phyloP scores from a whole-genome alignment of 225 moss, liverwort and hornwort species.

The Polytrichum formosum region DNA sequence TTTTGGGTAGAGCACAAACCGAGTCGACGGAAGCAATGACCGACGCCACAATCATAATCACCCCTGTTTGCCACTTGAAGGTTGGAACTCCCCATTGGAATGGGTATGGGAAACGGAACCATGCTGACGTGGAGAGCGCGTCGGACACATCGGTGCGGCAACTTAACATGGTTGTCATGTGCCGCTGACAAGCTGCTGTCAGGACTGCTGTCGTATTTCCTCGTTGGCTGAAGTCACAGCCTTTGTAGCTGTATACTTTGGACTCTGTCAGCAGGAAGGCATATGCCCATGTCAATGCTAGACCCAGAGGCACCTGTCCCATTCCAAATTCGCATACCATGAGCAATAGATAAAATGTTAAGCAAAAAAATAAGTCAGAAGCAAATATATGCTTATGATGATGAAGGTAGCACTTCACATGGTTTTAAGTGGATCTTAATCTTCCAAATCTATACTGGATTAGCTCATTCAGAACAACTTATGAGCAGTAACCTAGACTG shows the following conservation, averaged over 20 bases:
- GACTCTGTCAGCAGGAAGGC: slow-evolving; percentile 85
- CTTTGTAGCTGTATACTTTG: slow-evolving; percentile 67
- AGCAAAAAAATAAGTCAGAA: neutral
- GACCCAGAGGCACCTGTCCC: slow-evolving; percentile 73
- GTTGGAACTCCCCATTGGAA: slow-evolving; percentile 89
- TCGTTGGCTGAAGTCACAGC: slow-evolving; percentile 51
- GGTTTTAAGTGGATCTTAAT: too few species aligned
- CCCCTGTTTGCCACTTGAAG: slow-evolving; percentile 67
- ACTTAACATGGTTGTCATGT: slow-evolving; percentile 59
- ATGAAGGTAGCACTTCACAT: neutral
- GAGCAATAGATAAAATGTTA: too few species aligned
- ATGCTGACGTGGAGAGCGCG: slow-evolving; percentile 52
- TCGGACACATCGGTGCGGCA: slow-evolving; percentile 87
- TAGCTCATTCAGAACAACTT: too few species aligned
- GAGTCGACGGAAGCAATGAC: slow-evolving; percentile 79
- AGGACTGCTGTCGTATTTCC: slow-evolving; percentile 27
- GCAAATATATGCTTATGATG: neutral
- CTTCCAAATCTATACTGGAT: too few species aligned
- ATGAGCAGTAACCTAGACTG: too few species aligned
- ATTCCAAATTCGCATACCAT: too few species aligned
- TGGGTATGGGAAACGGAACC: slow-evolving; percentile 84
- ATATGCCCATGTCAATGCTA: slow-evolving; percentile 76
- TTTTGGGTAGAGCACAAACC: slow-evolving; percentile 25
- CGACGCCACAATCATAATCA: slow-evolving; percentile 77
- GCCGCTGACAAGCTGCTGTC: slow-evolving; percentile 43